Percentiles rank a stretch among this genome's conserved stretches.
Conservation (phyloP, 1,284 basidiomycete genomes). For the Sporisorium scitamineum region DNA sequence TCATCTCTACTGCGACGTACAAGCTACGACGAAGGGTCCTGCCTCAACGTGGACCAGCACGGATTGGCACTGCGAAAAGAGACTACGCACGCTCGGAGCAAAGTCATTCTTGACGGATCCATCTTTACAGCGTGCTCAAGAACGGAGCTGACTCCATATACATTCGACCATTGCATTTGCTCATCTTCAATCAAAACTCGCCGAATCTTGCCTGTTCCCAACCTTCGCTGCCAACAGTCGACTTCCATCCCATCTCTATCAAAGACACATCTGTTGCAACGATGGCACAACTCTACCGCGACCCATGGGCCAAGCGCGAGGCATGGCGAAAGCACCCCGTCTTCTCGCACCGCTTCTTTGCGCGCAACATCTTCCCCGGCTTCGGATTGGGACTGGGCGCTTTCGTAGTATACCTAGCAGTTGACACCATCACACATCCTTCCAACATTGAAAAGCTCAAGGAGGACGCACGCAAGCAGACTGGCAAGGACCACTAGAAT, state of each 20-base stretch:
- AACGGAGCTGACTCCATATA: neutral
- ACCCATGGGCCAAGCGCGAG: conserved; percentile 68
- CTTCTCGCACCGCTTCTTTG: conserved; percentile 65
- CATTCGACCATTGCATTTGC: neutral
- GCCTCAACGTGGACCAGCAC: neutral
- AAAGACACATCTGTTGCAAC: conserved; percentile 2
- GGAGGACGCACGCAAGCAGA: conserved; percentile 61
- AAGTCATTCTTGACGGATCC: neutral
- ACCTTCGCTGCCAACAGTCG: neutral
- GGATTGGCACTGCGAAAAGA: neutral
- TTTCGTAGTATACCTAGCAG: conserved; percentile 57
- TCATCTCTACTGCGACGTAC: neutral
- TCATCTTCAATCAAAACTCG: neutral
- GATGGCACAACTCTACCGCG: conserved; percentile 64
- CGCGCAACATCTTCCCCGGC: conserved; percentile 67
- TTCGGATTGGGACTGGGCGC: conserved; percentile 63
- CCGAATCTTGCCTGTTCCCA: neutral
- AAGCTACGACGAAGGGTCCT: neutral
- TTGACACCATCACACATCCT: conserved; percentile 61
- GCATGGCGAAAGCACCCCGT: conserved; percentile 69
- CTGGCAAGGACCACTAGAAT: conserved; percentile 29
- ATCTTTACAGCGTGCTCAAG: neutral
- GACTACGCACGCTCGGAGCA: neutral
- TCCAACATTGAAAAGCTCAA: conserved; percentile 66
- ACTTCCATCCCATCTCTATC: neutral